Evolutionary conservation across 2,329 filamentous ascomycete species (phyloP).

Genomic region (Penicillium sp.): DNA sequence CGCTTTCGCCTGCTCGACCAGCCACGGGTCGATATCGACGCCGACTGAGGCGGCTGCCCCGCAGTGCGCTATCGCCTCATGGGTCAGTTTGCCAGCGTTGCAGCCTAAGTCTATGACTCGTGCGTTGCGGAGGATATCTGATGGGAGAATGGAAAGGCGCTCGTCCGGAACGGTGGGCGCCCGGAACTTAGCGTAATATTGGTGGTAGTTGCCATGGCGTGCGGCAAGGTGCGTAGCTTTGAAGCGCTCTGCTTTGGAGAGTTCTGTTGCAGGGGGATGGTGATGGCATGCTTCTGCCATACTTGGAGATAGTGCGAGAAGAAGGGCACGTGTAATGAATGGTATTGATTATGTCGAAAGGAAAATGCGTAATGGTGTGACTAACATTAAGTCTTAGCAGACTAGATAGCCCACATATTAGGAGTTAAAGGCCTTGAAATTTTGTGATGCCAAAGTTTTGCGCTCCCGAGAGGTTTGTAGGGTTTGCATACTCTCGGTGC

Average conservation of each 20-base stretch:
- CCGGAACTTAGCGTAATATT: constrained; percentile 26
- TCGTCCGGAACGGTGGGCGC: constrained; percentile 24
- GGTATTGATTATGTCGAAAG: constrained; percentile 7
- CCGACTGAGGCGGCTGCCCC: constrained; percentile 21
- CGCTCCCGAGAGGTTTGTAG: background rate
- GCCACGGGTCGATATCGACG: constrained; percentile 27
- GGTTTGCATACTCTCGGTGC: constrained; percentile 2
- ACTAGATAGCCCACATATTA: constrained; percentile 8
- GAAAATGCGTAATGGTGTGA: constrained; percentile 3
- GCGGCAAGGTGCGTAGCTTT: constrained; percentile 27
- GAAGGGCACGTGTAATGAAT: constrained; percentile 7
- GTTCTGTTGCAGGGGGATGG: constrained; percentile 15
- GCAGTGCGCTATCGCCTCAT: constrained; percentile 23
- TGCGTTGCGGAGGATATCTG: constrained; percentile 22
- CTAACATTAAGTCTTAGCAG: constrained; percentile 5
- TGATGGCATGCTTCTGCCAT: constrained; percentile 19
- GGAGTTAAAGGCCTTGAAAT: constrained; percentile 8
- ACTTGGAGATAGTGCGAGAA: constrained; percentile 10
- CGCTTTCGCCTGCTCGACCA: constrained; percentile 23
- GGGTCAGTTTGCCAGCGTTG: constrained; percentile 26
- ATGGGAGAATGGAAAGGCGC: constrained; percentile 24
- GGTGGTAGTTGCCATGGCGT: constrained; percentile 27
- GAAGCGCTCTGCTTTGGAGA: constrained; percentile 26
- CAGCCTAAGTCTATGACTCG: constrained; percentile 26
- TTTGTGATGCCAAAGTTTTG: constrained; percentile 5